These are phyloP conservation scores for Dentipellis fragilis DNA, from an alignment of 768 basidiomycete species.

Conservation along the genomic window DNA sequence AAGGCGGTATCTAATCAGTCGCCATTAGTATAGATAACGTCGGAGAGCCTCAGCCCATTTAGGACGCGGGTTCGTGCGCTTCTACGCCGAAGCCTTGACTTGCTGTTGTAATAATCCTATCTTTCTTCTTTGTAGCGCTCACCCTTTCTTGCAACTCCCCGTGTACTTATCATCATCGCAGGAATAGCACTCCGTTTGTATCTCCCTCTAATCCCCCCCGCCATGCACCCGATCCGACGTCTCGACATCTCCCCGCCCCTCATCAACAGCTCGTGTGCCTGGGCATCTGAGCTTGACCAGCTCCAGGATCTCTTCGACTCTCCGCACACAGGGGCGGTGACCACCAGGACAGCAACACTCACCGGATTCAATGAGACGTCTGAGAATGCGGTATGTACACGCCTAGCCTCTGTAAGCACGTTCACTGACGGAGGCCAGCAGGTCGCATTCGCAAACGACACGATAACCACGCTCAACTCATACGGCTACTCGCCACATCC, in stretches of 20 bases:
- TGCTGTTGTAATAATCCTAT: neutral
- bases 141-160: neutral
- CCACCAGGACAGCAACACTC: constrained; percentile 68
- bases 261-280: constrained; percentile 72
- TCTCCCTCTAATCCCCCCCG: constrained; percentile 1
- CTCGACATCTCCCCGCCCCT: constrained; percentile 53
- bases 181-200: neutral
- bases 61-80: neutral
- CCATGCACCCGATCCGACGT: constrained; percentile 50
- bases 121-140: neutral
- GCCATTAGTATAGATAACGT: neutral
- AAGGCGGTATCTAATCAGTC: no score
- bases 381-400: constrained; percentile 43
- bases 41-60: neutral
- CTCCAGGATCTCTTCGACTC: constrained; percentile 57
- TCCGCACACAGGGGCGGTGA: constrained; percentile 66
- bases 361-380: constrained; percentile 60
- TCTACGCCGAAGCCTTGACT: neutral
- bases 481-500: constrained; percentile 84
- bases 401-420: neutral
- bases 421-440: constrained; percentile 17
- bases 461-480: constrained; percentile 63
- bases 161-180: neutral
- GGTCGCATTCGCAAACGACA: constrained; percentile 48
- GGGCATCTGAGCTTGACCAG: constrained; percentile 64